These are phyloP conservation scores for Erigeron canadensis DNA, from an alignment of 129 eudicot species.

Conservation along the genomic window DNA sequence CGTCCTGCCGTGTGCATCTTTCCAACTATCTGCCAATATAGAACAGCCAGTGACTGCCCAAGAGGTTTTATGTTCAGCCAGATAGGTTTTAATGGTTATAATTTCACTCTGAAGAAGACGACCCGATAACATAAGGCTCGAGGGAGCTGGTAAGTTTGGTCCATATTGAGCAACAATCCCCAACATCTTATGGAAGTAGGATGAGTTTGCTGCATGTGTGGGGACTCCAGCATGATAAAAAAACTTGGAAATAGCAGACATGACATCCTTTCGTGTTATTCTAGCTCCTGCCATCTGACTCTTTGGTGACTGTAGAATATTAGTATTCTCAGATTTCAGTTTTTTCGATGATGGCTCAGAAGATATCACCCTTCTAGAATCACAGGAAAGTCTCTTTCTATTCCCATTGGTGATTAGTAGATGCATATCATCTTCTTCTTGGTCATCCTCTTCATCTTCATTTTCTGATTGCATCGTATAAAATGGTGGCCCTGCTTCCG, in stretches of 20 bases:
- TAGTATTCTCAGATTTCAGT: slow-evolving; percentile 38
- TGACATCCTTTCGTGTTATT: slow-evolving; percentile 68
- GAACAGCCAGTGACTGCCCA: slow-evolving; percentile 98
- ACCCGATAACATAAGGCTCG: slow-evolving; percentile 55
- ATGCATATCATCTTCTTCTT: slow-evolving; percentile 58
- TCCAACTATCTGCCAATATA: slow-evolving; percentile 93
- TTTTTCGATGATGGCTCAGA: slow-evolving; percentile 49
- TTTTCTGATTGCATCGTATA: slow-evolving; percentile 67
- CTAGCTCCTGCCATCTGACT: slow-evolving; percentile 27
- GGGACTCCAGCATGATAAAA: slow-evolving; percentile 91
- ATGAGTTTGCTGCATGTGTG: slow-evolving; percentile 78
- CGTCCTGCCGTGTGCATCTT: slow-evolving; percentile 59
- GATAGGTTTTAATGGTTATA: slow-evolving; percentile 53
- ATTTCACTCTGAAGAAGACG: slow-evolving; percentile 75
- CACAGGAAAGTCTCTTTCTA: slow-evolving; percentile 46
- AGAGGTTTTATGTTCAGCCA: slow-evolving; percentile 73
- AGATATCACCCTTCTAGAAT: slow-evolving; percentile 49
- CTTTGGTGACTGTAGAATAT: slow-evolving; percentile 44
- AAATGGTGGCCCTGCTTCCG: slow-evolving; percentile 36
- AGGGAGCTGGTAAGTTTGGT: slow-evolving; percentile 63
- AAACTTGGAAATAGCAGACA: slow-evolving; percentile 82
- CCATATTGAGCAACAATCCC: slow-evolving; percentile 85
- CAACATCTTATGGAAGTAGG: slow-evolving; percentile 89
- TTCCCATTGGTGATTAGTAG: slow-evolving; percentile 48
- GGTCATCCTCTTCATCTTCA: slow-evolving; percentile 74